Conservation (phyloP, 768 basidiomycete genomes). For the Tylopilus intermedius region DNA sequence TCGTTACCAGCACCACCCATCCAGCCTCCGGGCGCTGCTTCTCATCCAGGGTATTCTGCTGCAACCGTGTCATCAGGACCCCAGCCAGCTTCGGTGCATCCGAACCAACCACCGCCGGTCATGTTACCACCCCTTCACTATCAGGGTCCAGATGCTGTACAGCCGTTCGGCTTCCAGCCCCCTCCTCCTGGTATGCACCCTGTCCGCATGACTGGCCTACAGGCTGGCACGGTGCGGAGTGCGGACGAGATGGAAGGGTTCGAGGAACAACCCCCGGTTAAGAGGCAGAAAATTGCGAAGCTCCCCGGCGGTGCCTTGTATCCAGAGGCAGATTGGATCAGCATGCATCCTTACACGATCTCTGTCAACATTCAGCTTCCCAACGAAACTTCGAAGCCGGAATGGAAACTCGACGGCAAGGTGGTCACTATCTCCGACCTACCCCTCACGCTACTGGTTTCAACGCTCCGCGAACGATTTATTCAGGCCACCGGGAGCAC, state of each 20-base stretch:
- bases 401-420: constrained; percentile 88
- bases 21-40: constrained; percentile 37
- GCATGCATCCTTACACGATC: constrained; percentile 88
- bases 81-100: constrained; percentile 76
- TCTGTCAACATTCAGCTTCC: constrained; percentile 83
- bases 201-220: constrained; percentile 56
- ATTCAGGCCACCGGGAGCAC: constrained; percentile 70
- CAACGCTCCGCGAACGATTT: constrained; percentile 87
- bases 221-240: constrained; percentile 68
- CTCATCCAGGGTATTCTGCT: constrained; percentile 60
- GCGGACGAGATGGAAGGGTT: constrained; percentile 78
- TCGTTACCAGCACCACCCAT: constrained; percentile 69
- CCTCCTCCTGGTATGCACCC: constrained; percentile 66
- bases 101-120: constrained; percentile 55
- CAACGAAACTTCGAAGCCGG: constrained; percentile 73
- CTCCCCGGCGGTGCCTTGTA: constrained; percentile 80
- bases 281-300: constrained; percentile 83
- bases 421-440: constrained; percentile 75
- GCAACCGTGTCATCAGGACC: constrained; percentile 90
- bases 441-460: constrained; percentile 78
- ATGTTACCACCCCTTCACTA: constrained; percentile 85
- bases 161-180: constrained; percentile 77
- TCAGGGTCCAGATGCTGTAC: constrained; percentile 70
- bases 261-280: constrained; percentile 74
- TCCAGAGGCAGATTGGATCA: constrained; percentile 85